These are phyloP conservation scores for Diversispora eburnea DNA, from an alignment of 192 early-diverging fungal species.

Conservation along the genomic window DNA sequence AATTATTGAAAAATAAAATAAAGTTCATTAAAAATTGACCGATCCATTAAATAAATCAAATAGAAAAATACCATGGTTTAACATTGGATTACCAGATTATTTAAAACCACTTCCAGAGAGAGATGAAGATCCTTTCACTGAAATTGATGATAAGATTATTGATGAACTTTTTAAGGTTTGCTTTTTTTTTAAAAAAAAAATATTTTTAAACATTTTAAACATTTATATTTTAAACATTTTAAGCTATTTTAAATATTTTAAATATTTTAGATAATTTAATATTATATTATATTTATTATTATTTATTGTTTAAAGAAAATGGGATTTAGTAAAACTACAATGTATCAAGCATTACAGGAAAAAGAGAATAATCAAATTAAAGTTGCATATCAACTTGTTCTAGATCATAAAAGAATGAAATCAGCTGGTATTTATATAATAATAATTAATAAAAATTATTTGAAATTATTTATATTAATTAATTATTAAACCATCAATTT, in stretches of 20 bases:
- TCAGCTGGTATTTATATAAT: conserved; percentile 42
- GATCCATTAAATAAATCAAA: not conserved
- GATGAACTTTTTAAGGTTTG: conserved; percentile 70
- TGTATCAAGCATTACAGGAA: conserved; percentile 75
- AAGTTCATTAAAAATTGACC: not conserved
- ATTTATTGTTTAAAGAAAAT: conserved; percentile 58
- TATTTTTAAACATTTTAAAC: too few relatives aligned
- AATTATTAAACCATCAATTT: not conserved
- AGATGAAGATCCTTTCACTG: conserved; percentile 56
- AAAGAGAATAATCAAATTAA: conserved; percentile 90
- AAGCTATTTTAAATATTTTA: not conserved
- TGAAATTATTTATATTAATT: not conserved
- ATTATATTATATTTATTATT: not conserved
- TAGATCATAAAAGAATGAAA: conserved; percentile 75
- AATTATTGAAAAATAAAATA: not conserved
- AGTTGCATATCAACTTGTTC: conserved; percentile 94
- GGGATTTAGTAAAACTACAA: conserved; percentile 61
- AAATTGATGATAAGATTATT: conserved; percentile 79
- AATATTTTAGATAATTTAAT: not conserved
- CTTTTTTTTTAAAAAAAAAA: too few relatives aligned
- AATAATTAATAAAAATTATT: not conserved
- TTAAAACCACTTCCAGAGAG: conserved; percentile 76
- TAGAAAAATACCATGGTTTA: conserved; percentile 89
- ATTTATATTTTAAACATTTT: not conserved
- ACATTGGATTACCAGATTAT: conserved; percentile 87